These are phyloP conservation scores for Vanderwaltozyma polyspora DNA, from an alignment of 805 yeast species.

Conservation along the genomic window DNA sequence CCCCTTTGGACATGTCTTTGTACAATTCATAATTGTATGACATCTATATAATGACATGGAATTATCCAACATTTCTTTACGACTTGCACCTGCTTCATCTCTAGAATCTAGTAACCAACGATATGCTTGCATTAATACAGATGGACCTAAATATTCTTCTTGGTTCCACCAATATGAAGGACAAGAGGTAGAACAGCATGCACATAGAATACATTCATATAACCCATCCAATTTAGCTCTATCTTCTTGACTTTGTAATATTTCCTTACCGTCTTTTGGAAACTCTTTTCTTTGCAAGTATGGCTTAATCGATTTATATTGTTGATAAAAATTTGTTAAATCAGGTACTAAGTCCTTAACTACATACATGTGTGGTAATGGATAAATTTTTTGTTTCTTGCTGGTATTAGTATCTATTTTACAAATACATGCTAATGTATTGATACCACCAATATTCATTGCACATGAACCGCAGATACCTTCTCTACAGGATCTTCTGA, in stretches of 20 bases:
- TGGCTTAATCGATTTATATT: constrained; percentile 95
- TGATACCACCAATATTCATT: constrained; percentile 95
- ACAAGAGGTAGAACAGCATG: constrained; percentile 97
- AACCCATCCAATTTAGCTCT: constrained; percentile 92
- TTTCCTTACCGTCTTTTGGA: constrained; percentile 88
- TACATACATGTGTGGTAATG: constrained; percentile 95
- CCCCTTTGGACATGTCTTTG: constrained; percentile 96
- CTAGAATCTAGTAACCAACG: constrained; percentile 97
- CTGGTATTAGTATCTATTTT: constrained; percentile 71
- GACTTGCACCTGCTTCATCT: constrained; percentile 72
- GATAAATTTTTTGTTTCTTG: constrained; percentile 79
- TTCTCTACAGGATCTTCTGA: constrained; percentile 97
- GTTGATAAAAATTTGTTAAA: constrained; percentile 93
- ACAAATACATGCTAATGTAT: constrained; percentile 93
- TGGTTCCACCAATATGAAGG: constrained; percentile 99
- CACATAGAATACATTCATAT: constrained; percentile 95
- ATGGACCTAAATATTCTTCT: constrained; percentile 96
- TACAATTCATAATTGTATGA: constrained; percentile 98
- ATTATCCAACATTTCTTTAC: constrained; percentile 87
- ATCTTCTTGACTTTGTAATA: constrained; percentile 81
- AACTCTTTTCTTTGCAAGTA: constrained; percentile 70
- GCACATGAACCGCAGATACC: constrained; percentile 99
- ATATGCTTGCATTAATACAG: constrained; percentile 97
- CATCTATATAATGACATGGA: constrained; percentile 97
- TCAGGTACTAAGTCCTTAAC: constrained; percentile 97